Conservation (phyloP, 2,329 filamentous ascomycete genomes). For the Juglanconis sp. region DNA sequence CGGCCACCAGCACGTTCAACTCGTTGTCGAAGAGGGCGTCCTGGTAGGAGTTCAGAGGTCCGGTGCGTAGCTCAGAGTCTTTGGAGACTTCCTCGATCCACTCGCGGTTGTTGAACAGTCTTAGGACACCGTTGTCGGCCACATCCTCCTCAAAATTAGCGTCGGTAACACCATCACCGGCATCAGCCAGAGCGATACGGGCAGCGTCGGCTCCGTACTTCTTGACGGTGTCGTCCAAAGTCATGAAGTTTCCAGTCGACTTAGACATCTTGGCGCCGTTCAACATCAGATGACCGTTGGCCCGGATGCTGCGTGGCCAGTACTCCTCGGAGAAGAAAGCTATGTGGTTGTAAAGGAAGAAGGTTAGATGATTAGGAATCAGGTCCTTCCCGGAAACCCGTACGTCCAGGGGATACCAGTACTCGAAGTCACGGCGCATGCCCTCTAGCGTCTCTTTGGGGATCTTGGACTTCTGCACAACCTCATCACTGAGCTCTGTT, state of each 20-base stretch:
- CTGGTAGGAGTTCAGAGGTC: conserved; percentile 72
- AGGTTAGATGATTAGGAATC: conserved; percentile 89
- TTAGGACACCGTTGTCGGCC: conserved; percentile 85
- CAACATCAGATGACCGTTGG: conserved; percentile 88
- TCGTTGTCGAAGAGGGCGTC: conserved; percentile 93
- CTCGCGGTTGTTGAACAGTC: conserved; percentile 73
- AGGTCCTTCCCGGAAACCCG: conserved; percentile 88
- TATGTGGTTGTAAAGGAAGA: conserved; percentile 90
- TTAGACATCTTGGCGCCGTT: conserved; percentile 99
- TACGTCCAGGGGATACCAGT: conserved; percentile 93
- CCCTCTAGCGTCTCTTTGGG: conserved; percentile 68
- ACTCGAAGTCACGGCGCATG: conserved; percentile 90
- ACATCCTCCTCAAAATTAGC: conserved; percentile 97
- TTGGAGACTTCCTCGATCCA: conserved; percentile 87
- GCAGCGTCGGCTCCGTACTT: conserved; percentile 92
- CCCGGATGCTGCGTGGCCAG: conserved; percentile 82
- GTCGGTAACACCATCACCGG: conserved; percentile 89
- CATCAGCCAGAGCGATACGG: conserved; percentile 49
- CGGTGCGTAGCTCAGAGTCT: conserved; percentile 71
- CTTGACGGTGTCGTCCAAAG: conserved; percentile 75
- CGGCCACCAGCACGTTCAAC: conserved; percentile 76
- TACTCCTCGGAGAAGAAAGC: conserved; percentile 84
- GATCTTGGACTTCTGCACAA: conserved; percentile 66
- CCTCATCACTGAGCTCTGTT: conserved; percentile 63
- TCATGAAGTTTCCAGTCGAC: conserved; percentile 96